Percentiles rank a stretch among this genome's conserved stretches.
Evolutionary conservation across 1,284 basidiomycete species (phyloP).

Genomic region (Cutaneotrichosporon mucoides): DNA sequence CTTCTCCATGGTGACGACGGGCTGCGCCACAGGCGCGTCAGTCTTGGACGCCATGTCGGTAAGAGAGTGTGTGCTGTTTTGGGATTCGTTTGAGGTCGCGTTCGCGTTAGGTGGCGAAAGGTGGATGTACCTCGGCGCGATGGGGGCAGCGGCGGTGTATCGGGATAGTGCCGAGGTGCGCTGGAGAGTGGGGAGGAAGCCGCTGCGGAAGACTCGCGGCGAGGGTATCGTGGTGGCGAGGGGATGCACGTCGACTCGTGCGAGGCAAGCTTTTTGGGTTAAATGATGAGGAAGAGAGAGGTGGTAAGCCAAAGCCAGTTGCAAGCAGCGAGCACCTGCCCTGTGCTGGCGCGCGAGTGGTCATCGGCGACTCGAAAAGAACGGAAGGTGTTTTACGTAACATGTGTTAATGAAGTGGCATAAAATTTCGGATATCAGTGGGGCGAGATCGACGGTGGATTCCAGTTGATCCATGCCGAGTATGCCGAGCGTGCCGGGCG

Average conservation of each 20-base stretch:
- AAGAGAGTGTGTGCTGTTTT: neutral
- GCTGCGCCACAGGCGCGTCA: constrained; percentile 31
- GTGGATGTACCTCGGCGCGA: neutral
- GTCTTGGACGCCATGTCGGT: constrained; percentile 35
- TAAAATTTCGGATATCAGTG: too few relatives aligned
- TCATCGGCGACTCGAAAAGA: neutral
- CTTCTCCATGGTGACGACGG: constrained; percentile 47
- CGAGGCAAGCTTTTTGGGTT: neutral
- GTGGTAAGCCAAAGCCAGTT: neutral
- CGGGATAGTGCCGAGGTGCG: neutral
- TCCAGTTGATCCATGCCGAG: too few relatives aligned
- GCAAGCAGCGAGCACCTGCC: too few relatives aligned
- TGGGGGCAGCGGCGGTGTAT: neutral
- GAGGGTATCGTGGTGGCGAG: constrained; percentile 5
- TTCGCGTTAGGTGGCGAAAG: neutral
- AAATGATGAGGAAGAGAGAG: neutral
- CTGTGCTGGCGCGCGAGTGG: too few relatives aligned
- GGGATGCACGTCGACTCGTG: constrained; percentile 7
- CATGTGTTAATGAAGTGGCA: neutral
- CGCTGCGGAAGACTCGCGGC: constrained; percentile 3
- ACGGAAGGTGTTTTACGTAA: neutral
- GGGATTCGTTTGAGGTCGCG: neutral
- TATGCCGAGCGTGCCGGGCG: too few relatives aligned
- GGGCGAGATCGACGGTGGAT: too few relatives aligned
- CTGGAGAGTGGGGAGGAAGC: constrained; percentile 1